Base-by-base conservation (phyloP, 352 stramenopile species). In the Aphanomyces astaci region DNA sequence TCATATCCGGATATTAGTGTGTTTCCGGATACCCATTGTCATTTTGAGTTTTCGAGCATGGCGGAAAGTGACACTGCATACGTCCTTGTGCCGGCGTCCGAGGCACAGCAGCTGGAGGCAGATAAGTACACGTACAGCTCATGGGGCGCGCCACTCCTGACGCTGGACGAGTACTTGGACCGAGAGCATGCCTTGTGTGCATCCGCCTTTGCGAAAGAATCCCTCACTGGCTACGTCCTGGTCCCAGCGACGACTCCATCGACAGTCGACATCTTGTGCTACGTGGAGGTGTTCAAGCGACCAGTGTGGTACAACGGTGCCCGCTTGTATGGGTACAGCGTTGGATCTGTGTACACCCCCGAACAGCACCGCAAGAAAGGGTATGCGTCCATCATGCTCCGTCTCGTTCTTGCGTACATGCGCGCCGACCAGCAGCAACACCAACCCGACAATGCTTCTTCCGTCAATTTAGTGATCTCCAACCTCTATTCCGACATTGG, bases 401-500 rank as follows among this genome's bases (percentile, higher is more conserved):
- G n/a, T 10, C 32, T 32, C 5, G 19, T 64, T 24, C 13, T 39
- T 4, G 40, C 17, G 22, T 4, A n/a, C 32, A 22, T 64, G 9
- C 32, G 27, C 10, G 56, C 56, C 9, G 36, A 43, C 36, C 36
- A 43, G 36, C 36, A 43, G 15, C 36, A 43, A 15, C 7, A 43
- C 15, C 36, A 43, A 43, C 36, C 36, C 7, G 15, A 15, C 36
- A 15, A 15, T 15, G 15, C 33, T 31, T 19, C n/a, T 7, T 9
- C 19, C 32, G 15, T 36, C n/a, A n/a, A n/a, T n/a, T n/a, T n/a
- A 7, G 27, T 64, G 0, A n/a, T 64, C 3, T 64, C 56, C 32
- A 64, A 64, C 40, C 31, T 64, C 11, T 64, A 64, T 36, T 64
- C 56, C 30, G 56, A 64, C 24, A 52, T 64, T 36, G 56, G 56